Evolutionary conservation across 352 stramenopile species (phyloP), one percentile per base, ranked within the genome.

Genomic region (Plasmopara viticola): DNA sequence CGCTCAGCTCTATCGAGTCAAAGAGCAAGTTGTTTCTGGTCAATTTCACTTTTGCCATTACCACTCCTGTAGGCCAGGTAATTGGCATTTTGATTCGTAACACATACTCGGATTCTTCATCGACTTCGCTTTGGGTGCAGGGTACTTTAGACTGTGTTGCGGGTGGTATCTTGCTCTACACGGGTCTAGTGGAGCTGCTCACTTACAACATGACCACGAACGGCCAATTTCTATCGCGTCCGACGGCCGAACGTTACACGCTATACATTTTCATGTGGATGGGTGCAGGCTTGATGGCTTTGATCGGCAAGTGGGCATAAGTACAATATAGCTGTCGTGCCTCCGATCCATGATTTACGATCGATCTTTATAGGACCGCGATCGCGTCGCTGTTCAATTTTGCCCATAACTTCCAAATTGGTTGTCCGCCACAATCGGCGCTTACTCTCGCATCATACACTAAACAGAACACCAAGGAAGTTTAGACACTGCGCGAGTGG

Each of bases 171-270:
- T 43, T 90, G 60, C 49, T 88, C 18, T 89, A 90, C 68, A 80
- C 71, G 31, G 74, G 76, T 29, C 51, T 87, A 17, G 70, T 87
- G 20, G 68, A 84, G 53, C 51, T 87, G 34, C 51, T 90, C 51
- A 81, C 78, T 54, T 75, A 85, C 66, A 78, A 86, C 60, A 75
- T 89, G 64, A 87, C 76, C 39, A 79, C 49, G 13, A 88, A 86
- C 61, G 35, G 61, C 6, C 62, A 75, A 45, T 87, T 91, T 60
- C 58, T 84, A 41, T 61, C 48, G 20, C 62, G 65, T 5, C 53
- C 49, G 2, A 37, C 58, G 8, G 18, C 44, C 2, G 53, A 86
- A 43, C 72, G 72, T 2, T 63, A 79, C 14, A 25, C 67, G 20
- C 34, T 82, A 28, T 78, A 86, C 51, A 20, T 71, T n/a, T 63